phyloP scores from a whole-genome alignment of 2,329 filamentous ascomycete species.

The Botrytis byssoidea region DNA sequence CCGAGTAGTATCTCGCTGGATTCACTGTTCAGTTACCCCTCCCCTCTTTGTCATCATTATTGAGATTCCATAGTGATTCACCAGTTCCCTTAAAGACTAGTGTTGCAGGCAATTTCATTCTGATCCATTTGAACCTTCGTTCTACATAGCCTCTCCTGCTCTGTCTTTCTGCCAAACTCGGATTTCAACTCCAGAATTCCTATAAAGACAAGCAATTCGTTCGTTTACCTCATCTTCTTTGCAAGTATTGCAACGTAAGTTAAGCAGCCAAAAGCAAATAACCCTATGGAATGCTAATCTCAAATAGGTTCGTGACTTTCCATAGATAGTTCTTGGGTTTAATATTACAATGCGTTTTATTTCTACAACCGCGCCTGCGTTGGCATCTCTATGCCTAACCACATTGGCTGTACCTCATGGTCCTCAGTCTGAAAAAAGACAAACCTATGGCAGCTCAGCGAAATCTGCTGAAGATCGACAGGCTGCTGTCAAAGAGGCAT shows the following conservation, averaged over 20 bases:
- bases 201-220: background rate
- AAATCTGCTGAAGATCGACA: constrained; percentile 43
- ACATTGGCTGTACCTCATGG: constrained; percentile 29
- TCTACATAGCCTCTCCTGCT: background rate
- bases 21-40: constrained; percentile 3
- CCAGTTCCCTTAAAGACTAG: background rate
- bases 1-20: background rate
- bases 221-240: background rate
- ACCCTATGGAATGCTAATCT: background rate
- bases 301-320: background rate
- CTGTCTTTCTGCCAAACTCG: background rate
- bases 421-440: constrained; percentile 18
- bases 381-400: constrained; percentile 24
- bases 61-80: background rate
- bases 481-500: constrained; percentile 64
- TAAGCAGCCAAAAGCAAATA: background rate
- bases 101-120: background rate
- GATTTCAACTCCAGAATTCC: background rate
- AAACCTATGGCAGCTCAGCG: constrained; percentile 25
- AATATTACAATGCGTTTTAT: constrained; percentile 30
- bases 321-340: constrained; percentile 9
- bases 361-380: constrained; percentile 23
- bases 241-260: background rate
- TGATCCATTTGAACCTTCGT: background rate
- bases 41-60: background rate